Evolutionary conservation across 208 protist genomes (phyloP), one percentile per base, ranked within the genome.

Genomic region (Trypanosoma boissoni): DNA sequence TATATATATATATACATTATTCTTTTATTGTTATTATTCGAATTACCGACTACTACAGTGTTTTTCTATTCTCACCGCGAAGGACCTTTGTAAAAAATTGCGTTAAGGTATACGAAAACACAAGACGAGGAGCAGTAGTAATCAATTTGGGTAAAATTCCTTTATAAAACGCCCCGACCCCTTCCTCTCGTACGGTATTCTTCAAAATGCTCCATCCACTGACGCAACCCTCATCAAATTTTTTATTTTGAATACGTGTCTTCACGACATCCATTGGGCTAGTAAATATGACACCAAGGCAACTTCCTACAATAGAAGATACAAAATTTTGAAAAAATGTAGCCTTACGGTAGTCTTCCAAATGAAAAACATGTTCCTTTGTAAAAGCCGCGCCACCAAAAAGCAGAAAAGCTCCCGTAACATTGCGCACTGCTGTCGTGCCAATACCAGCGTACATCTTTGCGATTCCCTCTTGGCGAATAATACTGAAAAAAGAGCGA

Each of bases 51-150:
- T 2, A 6, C 3, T 2, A 45, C 31, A 36, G 54, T 18, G 34
- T 8, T 16, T 45, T 58, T 42, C 5, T 27, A 16, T 44, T 21
- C 45, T 52, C 37, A 21, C 70, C 64, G 5, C 74, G 67, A 26
- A 90, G 63, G 7, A 67, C 10, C 48, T 84, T 83, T 2, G 52
- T 69, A 54, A 93, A 84, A 73, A 85, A 88, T 71, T 94, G 78
- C 37, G 88, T 85, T 64, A 94, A 80, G 7, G 88, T 94, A 66
- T 92, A 92, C 4, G 81, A 83, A 65, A 94, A 94, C 3, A 94
- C 80, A 5, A 94, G 63, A 1, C 81, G 81, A 1, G 88, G 88
- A 0, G 81, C 81, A 0, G 83, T 76, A 5, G 82, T 86, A 61
- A 89, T 64, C 10, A 91, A 59, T 68, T 92, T 91, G 3, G 79